These are phyloP conservation scores for Nigrospora oryzae DNA, from an alignment of 2,329 filamentous ascomycete species.

Conservation along the genomic window DNA sequence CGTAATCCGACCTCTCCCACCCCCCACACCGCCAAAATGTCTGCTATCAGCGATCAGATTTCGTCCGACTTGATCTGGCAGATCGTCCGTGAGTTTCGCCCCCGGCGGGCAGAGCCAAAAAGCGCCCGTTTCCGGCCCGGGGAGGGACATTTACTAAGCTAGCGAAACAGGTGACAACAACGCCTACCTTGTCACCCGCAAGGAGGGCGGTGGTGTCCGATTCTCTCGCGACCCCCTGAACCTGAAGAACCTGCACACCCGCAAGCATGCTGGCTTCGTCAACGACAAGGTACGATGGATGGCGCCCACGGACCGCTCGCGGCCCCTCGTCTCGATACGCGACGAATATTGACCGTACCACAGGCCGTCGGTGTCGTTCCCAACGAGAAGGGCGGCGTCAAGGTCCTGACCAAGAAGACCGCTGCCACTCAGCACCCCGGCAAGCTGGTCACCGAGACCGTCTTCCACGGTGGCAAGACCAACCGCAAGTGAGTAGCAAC, in stretches of 20 bases:
- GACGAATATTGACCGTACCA: slow-evolving; percentile 15
- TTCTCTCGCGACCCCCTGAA: slow-evolving; percentile 95
- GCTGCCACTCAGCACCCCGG: slow-evolving; percentile 66
- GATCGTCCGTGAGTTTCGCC: slow-evolving; percentile 70
- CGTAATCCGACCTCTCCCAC: too few relatives aligned
- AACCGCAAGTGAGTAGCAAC: slow-evolving; percentile 64
- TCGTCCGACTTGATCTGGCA: slow-evolving; percentile 92
- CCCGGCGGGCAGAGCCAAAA: background rate
- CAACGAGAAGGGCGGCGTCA: slow-evolving; percentile 70
- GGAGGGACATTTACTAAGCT: background rate
- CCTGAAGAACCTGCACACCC: slow-evolving; percentile 81
- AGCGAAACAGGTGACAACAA: slow-evolving; percentile 66
- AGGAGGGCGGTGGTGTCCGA: slow-evolving; percentile 66
- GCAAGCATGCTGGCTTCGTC: slow-evolving; percentile 91
- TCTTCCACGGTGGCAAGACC: slow-evolving; percentile 64
- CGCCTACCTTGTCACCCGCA: slow-evolving; percentile 87
- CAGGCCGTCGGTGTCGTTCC: slow-evolving; percentile 77
- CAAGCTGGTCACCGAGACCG: slow-evolving; percentile 53
- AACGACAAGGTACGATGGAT: slow-evolving; percentile 67
- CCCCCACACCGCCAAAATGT: background rate
- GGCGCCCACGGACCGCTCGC: slow-evolving; percentile 1
- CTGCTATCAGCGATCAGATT: slow-evolving; percentile 54
- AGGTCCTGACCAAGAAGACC: slow-evolving; percentile 78
- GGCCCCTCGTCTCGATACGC: background rate
- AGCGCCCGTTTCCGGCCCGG: background rate